Percentiles rank a stretch among this genome's conserved stretches.
Evolutionary conservation across 345 rosid genomes (phyloP).

Genomic region (Arabidopsis thaliana): TAIR10.1 NC_003071.7:11471501-11472000

Average conservation of each 20-base stretch:
- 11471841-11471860: slow-evolving; percentile 21
- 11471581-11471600: slow-evolving; percentile 90
- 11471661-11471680: neutral
- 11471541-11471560: slow-evolving; percentile 98
- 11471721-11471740: slow-evolving; percentile 94
- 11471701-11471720: slow-evolving; percentile 5
- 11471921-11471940: slow-evolving; percentile 93
- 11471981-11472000: slow-evolving; percentile 76
- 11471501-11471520: slow-evolving; percentile 59
- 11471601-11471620: slow-evolving; percentile 70
- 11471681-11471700: slow-evolving; percentile 18
- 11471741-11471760: slow-evolving; percentile 93
- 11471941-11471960: slow-evolving; percentile 86
- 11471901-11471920: slow-evolving; percentile 99
- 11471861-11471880: slow-evolving; percentile 98
- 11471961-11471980: slow-evolving; percentile 99
- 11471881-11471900: slow-evolving; percentile 93
- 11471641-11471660: slow-evolving; percentile 9
- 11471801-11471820: slow-evolving; percentile 45
- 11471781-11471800: slow-evolving; percentile 83
- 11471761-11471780: slow-evolving; percentile 95
- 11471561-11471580: slow-evolving; percentile 99
- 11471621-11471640: slow-evolving; percentile 22
- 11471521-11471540: slow-evolving; percentile 69
- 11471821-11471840: slow-evolving; percentile 22